phyloP scores from a whole-genome alignment of 352 stramenopile species.

The Elongisporangium prolatum region DNA sequence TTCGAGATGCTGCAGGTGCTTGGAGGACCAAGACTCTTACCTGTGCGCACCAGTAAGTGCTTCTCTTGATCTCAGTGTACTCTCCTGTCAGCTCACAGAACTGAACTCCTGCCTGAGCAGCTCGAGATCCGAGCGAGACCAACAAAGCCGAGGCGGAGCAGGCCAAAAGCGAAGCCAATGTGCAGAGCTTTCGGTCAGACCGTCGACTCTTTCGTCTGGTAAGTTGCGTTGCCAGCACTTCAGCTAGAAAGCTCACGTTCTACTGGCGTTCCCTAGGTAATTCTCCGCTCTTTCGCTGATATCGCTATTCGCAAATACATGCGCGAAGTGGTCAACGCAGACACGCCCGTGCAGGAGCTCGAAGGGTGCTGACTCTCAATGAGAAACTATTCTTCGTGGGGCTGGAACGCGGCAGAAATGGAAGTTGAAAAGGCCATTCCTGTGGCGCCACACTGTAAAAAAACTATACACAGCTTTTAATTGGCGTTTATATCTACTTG shows the following conservation, averaged over 20 bases:
- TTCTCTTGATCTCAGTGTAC: neutral
- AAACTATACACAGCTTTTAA: neutral
- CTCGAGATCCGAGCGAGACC: constrained; percentile 37
- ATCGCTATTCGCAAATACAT: constrained; percentile 61
- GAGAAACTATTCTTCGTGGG: neutral
- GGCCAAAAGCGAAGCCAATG: constrained; percentile 55
- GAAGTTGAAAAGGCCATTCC: neutral
- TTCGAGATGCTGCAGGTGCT: constrained; percentile 58
- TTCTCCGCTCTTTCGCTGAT: constrained; percentile 65
- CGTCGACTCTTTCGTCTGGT: constrained; percentile 67
- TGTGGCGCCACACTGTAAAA: neutral
- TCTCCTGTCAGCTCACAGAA: neutral
- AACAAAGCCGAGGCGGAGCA: constrained; percentile 48
- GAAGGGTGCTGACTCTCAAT: constrained; percentile 2
- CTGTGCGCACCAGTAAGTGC: constrained; percentile 38
- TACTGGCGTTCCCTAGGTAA: constrained; percentile 26
- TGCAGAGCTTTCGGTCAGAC: constrained; percentile 81
- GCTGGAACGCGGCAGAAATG: neutral
- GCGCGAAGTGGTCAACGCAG: constrained; percentile 32
- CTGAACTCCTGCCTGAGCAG: constrained; percentile 13
- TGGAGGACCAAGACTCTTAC: constrained; percentile 53
- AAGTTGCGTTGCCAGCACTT: constrained; percentile 8
- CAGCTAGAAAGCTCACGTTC: neutral
- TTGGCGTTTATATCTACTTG: neutral
- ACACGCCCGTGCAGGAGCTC: constrained; percentile 2